A percentile compares a stretch with the other conserved stretches of the same genome.
Evolutionary conservation across 129 eudicot genomes (phyloP).

Genomic region (Heracleum sosnowskyi): DNA sequence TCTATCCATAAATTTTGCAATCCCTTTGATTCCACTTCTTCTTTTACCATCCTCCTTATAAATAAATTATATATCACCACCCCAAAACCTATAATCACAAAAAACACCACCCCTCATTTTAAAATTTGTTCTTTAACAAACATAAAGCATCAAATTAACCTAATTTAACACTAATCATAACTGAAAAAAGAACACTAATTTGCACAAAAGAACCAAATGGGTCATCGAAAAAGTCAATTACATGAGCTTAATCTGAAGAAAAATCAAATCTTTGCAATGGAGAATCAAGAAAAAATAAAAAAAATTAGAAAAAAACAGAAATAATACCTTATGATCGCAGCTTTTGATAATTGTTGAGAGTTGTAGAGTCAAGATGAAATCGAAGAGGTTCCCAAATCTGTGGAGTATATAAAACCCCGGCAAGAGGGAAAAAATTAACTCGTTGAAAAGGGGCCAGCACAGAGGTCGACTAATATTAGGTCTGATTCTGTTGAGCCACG

Average conservation of each 20-base stretch:
- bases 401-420: constrained; percentile 2
- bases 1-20: constrained; percentile 6
- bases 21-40: constrained; percentile 19
- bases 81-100: background rate
- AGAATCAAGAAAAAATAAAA: background rate
- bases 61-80: background rate
- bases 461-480: constrained; percentile 2
- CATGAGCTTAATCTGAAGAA: background rate
- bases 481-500: constrained; percentile 2
- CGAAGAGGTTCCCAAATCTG: background rate
- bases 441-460: background rate
- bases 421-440: background rate
- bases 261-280: background rate
- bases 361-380: too few species aligned
- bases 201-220: background rate
- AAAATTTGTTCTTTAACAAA: background rate
- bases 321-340: background rate
- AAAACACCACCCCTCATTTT: background rate
- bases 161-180: background rate
- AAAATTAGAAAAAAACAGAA: background rate
- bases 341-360: background rate
- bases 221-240: background rate
- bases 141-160: background rate
- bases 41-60: background rate
- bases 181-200: background rate